Evolutionary conservation across 176 grass and related monocot genomes (phyloP).

Genomic region (Musa troglodytarum): DNA sequence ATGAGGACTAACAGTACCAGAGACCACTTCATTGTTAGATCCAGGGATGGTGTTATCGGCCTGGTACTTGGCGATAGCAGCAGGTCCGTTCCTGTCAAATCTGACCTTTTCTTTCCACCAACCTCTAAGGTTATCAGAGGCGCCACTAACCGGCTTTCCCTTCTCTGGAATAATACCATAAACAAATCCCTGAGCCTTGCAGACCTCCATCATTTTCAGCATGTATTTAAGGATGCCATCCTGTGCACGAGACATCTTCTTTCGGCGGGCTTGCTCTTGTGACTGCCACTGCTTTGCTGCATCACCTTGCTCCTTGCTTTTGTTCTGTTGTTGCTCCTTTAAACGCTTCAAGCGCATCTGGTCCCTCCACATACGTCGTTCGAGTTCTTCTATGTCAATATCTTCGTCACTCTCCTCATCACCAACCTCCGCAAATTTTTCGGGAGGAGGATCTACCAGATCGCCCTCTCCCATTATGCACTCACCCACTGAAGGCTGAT

Average conservation of each 20-base stretch:
- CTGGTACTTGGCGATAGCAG: slow-evolving; percentile 87
- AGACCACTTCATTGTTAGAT: slow-evolving; percentile 34
- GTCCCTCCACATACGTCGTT: slow-evolving; percentile 91
- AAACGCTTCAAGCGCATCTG: slow-evolving; percentile 77
- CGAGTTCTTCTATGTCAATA: slow-evolving; percentile 75
- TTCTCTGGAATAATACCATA: slow-evolving; percentile 99
- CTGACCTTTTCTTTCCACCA: slow-evolving; percentile 99
- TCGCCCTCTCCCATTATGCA: slow-evolving; percentile 63
- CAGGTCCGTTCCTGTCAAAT: slow-evolving; percentile 92
- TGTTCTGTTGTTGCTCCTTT: slow-evolving; percentile 72
- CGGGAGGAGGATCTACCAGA: slow-evolving; percentile 46
- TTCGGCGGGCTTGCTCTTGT: slow-evolving; percentile 88
- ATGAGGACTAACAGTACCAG: slow-evolving; percentile 39
- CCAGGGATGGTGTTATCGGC: slow-evolving; percentile 59
- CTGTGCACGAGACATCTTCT: slow-evolving; percentile 98
- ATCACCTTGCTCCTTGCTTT: slow-evolving; percentile 51
- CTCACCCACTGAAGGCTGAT: slow-evolving; percentile 42
- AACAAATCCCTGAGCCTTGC: slow-evolving; percentile 87
- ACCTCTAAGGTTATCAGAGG: slow-evolving; percentile 81
- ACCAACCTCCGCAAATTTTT: slow-evolving; percentile 48
- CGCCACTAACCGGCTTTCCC: slow-evolving; percentile 93
- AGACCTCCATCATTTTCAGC: slow-evolving; percentile 99
- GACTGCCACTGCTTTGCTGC: slow-evolving; percentile 51
- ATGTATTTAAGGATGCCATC: slow-evolving; percentile 99
- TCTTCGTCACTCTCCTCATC: slow-evolving; percentile 81